Evolutionary conservation across 257 asterid species (phyloP), one percentile per base, ranked within the genome.

Genomic region (Asclepias syriaca): DNA sequence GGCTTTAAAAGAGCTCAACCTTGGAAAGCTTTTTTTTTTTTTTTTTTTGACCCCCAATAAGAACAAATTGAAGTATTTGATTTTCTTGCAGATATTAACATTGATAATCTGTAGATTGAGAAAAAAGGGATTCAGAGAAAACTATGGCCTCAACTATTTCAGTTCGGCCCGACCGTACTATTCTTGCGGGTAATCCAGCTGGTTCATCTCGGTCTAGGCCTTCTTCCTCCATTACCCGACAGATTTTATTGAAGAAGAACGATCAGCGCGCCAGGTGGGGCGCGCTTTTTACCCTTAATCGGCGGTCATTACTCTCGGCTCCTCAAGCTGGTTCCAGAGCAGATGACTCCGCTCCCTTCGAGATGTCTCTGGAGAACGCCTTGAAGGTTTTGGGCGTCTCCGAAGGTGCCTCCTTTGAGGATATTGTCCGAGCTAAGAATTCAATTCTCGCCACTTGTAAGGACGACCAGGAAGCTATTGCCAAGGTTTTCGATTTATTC

Each of bases 291-390:
- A 67, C 77, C 58, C 60, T 32, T 32, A 74, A 14, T 68, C 90
- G 90, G 76, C 90, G 91, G 70, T 34, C 75, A 19, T 53, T 84
- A 49, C 84, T 85, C 22, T 74, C 92, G 69, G 84, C 87, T 55
- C 79, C 83, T 34, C 83, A 71, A 78, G 96, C 99, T 48, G 88
- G 97, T 58, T 95, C 96, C 19, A 83, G 97, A 72, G 99, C 99
- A 32, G 99, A 95, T 18, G 99, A 95, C 80, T 86, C 96, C n/a
- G 96, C 85, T 77, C 88, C 95, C 50, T 95, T 74, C 76, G 99
- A 95, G 87, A 95, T 95, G 99, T 87, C 99, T 7, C 85, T 92
- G 70, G 99, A 95, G 90, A 92, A 71, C 85, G 99, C 99, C 24
- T 84, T 92, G 75, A 89, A 89, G 74, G 80, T 95, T 24, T 74